Evolutionary conservation across 2,329 filamentous ascomycete species (phyloP), one percentile per base, ranked within the genome.

Genomic region (Penicillium sp.): DNA sequence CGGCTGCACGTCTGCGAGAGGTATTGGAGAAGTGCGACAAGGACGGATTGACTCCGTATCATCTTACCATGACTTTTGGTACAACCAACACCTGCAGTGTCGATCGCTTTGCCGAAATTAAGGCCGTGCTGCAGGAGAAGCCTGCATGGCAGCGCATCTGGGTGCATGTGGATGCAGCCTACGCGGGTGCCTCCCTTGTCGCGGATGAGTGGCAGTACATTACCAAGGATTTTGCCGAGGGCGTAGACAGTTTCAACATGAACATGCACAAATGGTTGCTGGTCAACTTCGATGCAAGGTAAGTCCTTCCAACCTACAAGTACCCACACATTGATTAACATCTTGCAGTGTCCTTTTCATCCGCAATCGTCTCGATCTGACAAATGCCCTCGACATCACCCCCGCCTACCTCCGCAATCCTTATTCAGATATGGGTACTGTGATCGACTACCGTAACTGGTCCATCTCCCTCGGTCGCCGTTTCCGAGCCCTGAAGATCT

Each of bases 191-290:
- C 0, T 90, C 93, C 1, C 84, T 98, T 3, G 79, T 96, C 3
- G 87, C 90, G 22, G 89, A 91, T 3, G 91, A 96, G 73, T 89
- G 90, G 75, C 89, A 91, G 61, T 82, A 88, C 64, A 81, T 91
- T 49, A 81, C 87, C 1, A 70, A 79, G 22, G 77, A 85, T 9
- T 82, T 93, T 50, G 70, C 70, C 0, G 77, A 81, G 1, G 77
- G 81, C 22, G 92, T 96, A 71, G 90, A 96, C 79, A 92, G 88
- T 62, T 96, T 96, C 82, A 88, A 96, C 76, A 86, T 93, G 79
- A 98, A 97, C 80, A 90, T 96, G 84, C 93, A 97, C 82, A 98
- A 98, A 79, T 97, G 93, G 93, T 82, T 97, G 48, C 86, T 97
- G 19, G 92, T 91, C 56, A 96, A 96, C 76, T 97, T 97, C 68